A percentile compares a stretch with the other conserved stretches of the same genome.
Conservation (phyloP, 257 asterid genomes). For the Nicotiana otophora region DNA sequence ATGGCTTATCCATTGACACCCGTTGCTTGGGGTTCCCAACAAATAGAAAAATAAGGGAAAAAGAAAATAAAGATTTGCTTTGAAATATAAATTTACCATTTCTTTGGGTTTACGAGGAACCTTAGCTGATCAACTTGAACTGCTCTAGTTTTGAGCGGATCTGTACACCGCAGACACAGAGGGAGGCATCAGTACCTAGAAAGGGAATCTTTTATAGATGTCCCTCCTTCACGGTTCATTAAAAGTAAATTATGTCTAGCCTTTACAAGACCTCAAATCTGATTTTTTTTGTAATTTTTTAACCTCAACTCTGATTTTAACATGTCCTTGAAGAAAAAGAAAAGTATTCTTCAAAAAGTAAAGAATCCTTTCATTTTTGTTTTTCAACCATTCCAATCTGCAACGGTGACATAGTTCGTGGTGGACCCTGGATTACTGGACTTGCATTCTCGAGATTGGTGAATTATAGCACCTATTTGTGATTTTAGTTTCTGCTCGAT, state of each 20-base stretch:
- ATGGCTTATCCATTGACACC: not conserved
- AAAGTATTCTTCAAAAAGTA: not conserved
- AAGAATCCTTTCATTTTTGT: not conserved
- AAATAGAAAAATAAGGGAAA: not conserved
- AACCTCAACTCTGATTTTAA: not conserved
- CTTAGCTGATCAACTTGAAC: not conserved
- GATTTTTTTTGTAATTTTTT: not conserved
- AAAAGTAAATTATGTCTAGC: not conserved
- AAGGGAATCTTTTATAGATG: not conserved
- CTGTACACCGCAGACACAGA: not conserved
- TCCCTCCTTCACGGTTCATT: not conserved
- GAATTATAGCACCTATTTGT: not conserved
- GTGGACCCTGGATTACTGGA: not conserved
- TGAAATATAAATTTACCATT: not conserved
- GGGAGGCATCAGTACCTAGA: not conserved
- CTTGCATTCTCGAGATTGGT: not conserved
- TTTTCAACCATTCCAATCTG: not conserved
- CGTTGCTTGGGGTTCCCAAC: not conserved
- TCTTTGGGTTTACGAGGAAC: not conserved
- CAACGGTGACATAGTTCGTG: not conserved
- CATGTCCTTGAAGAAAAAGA: not conserved
- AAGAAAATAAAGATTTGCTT: not conserved
- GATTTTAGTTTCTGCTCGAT: not conserved
- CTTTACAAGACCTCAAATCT: not conserved
- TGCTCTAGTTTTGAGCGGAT: not conserved